These are phyloP conservation scores for Catharanthus roseus DNA, from an alignment of 257 asterid species.

Conservation along the genomic window DNA sequence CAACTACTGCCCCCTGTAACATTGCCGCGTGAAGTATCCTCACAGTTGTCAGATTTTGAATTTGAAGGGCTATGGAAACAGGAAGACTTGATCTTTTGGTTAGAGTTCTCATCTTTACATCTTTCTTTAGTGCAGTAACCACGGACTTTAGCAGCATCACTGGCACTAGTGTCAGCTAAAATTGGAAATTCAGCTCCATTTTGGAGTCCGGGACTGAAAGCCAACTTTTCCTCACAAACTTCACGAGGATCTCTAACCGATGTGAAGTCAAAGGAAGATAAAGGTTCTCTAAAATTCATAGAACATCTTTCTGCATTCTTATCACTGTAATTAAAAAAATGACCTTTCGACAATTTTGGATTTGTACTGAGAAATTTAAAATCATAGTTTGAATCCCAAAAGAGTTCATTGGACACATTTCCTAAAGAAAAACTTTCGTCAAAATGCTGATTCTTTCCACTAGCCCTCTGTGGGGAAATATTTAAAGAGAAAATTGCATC, in stretches of 20 bases:
- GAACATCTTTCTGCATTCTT: conserved; percentile 32
- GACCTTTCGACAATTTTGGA: conserved; percentile 45
- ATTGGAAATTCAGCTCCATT: conserved; percentile 33
- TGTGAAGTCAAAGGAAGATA: conserved; percentile 62
- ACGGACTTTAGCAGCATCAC: conserved; percentile 27
- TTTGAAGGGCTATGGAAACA: conserved; percentile 28
- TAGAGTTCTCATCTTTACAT: conserved; percentile 19
- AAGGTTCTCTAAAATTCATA: conserved; percentile 31
- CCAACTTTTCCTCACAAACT: conserved; percentile 34
- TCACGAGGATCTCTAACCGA: conserved; percentile 59
- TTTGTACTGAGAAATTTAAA: conserved; percentile 60
- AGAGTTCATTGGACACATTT: conserved; percentile 24
- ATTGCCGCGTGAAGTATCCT: conserved; percentile 25
- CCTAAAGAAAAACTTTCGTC: conserved; percentile 27
- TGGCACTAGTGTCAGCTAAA: conserved; percentile 31
- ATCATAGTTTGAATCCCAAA: conserved; percentile 36
- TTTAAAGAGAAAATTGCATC: conserved; percentile 29
- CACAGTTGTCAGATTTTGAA: conserved; percentile 22
- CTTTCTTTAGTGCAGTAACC: conserved; percentile 19
- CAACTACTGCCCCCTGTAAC: conserved; percentile 69
- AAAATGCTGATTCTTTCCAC: conserved; percentile 25
- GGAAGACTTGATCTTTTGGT: conserved; percentile 25
- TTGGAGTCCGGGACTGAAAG: conserved; percentile 25
- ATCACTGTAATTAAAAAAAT: conserved; percentile 36
- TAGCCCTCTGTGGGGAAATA: conserved; percentile 21